Conservation (phyloP, 495 filamentous ascomycete species). For the Neurospora intermedia region DNA sequence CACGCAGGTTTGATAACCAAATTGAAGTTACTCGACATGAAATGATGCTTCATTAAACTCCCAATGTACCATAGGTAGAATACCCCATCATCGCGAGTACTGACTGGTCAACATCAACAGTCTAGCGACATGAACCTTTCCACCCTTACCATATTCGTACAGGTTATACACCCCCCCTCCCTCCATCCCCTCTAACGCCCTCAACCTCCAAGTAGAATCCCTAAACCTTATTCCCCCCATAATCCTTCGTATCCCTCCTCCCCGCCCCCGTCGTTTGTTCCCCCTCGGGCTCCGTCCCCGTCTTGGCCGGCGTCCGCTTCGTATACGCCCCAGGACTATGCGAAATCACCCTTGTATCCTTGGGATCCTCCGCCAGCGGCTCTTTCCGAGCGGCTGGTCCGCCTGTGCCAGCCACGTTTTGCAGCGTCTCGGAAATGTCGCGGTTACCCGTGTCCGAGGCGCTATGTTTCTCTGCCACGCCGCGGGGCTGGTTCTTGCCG, state of each 20-base stretch:
- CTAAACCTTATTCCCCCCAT: not conserved
- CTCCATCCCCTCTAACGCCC: not conserved
- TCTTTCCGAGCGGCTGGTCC: constrained; percentile 6
- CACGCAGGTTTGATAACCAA: not conserved
- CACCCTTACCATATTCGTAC: not conserved
- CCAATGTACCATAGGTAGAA: not conserved
- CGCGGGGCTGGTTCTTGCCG: constrained; percentile 14
- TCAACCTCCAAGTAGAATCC: too few species aligned
- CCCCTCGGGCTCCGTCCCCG: not conserved
- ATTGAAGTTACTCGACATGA: not conserved
- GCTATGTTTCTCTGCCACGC: not conserved
- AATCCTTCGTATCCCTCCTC: not conserved
- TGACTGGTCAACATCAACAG: not conserved
- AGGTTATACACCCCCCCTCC: not conserved
- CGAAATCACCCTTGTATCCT: constrained; percentile 5
- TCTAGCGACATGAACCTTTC: not conserved
- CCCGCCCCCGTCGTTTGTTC: not conserved
- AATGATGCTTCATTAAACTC: not conserved
- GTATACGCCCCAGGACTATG: not conserved
- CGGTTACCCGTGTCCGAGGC: not conserved
- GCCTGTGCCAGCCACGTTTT: constrained; percentile 8
- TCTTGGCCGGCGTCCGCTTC: constrained; percentile 11
- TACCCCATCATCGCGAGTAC: not conserved
- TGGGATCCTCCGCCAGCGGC: constrained; percentile 3
- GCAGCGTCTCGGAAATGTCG: constrained; percentile 11